Evolutionary conservation across 148 eudicot genomes (phyloP).

Genomic region (Fagopyrum homotropicum): DNA sequence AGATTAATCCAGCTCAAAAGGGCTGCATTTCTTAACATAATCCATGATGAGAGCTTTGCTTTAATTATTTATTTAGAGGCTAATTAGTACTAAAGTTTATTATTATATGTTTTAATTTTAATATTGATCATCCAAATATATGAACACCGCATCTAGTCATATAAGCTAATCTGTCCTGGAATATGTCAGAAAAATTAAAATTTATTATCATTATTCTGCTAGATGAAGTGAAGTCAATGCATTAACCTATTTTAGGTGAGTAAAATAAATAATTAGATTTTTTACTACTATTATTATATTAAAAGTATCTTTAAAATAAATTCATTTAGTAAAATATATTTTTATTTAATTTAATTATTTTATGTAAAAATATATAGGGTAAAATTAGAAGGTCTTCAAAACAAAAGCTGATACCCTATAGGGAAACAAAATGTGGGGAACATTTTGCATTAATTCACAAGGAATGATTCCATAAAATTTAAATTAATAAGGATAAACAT

Average conservation of each 20-base stretch:
- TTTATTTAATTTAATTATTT: too few species aligned
- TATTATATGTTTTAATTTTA: neutral
- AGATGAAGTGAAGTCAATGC: neutral
- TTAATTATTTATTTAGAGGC: neutral
- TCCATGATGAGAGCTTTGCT: conserved; percentile 3
- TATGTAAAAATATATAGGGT: too few species aligned
- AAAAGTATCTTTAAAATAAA: too few species aligned
- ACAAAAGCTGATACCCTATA: too few species aligned
- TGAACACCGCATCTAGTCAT: neutral
- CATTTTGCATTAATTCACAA: too few species aligned
- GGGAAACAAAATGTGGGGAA: too few species aligned
- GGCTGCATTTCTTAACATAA: conserved; percentile 7
- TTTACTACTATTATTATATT: too few species aligned
- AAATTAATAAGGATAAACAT: too few species aligned
- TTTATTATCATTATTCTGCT: neutral
- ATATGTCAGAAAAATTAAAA: neutral
- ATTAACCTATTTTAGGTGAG: neutral
- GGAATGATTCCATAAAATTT: too few species aligned
- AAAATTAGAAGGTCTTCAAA: too few species aligned
- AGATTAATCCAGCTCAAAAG: neutral
- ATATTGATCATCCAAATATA: neutral
- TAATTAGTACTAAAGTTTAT: neutral
- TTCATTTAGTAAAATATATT: too few species aligned
- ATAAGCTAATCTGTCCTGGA: neutral
- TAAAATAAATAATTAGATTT: too few species aligned